phyloP scores from a whole-genome alignment of 2,329 filamentous ascomycete genomes.

The Hypoxylon rubiginosum region DNA sequence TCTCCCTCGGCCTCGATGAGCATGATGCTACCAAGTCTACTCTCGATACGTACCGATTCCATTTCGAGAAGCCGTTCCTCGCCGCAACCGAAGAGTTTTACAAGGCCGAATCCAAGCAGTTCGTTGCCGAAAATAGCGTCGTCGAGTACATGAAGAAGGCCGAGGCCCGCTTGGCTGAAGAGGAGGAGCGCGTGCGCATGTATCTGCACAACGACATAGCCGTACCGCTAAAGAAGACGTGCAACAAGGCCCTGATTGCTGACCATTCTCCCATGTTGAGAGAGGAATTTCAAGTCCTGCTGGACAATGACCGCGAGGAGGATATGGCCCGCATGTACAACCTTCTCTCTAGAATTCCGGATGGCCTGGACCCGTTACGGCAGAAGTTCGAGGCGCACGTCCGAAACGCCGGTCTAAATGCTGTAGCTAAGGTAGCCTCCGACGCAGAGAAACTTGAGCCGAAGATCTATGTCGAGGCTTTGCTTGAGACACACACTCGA shows the following conservation, averaged over 20 bases:
- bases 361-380: conserved; percentile 90
- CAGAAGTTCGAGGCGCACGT: conserved; percentile 93
- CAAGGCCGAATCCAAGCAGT: conserved; percentile 90
- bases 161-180: conserved; percentile 87
- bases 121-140: conserved; percentile 95
- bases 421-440: conserved; percentile 90
- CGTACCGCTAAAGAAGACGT: conserved; percentile 84
- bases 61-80: conserved; percentile 95
- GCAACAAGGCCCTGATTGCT: conserved; percentile 89
- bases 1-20: conserved; percentile 94
- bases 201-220: conserved; percentile 94
- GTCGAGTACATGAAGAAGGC: conserved; percentile 99
- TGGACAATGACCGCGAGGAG: conserved; percentile 94
- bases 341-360: conserved; percentile 87
- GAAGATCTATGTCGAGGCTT: conserved; percentile 94
- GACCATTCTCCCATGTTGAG: conserved; percentile 88
- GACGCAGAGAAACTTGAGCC: conserved; percentile 93
- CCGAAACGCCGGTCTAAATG: conserved; percentile 86
- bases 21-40: conserved; percentile 93
- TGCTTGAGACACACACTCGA: conserved; percentile 93
- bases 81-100: conserved; percentile 88
- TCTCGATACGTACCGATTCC: conserved; percentile 91
- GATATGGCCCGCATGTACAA: conserved; percentile 98
- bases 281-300: conserved; percentile 93
- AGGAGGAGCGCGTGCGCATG: conserved; percentile 92